A percentile compares a stretch with the other conserved stretches of the same genome.
These are phyloP conservation scores for Fusarium sp. DNA, from an alignment of 2,329 filamentous ascomycete genomes.

Conservation along the genomic window DNA sequence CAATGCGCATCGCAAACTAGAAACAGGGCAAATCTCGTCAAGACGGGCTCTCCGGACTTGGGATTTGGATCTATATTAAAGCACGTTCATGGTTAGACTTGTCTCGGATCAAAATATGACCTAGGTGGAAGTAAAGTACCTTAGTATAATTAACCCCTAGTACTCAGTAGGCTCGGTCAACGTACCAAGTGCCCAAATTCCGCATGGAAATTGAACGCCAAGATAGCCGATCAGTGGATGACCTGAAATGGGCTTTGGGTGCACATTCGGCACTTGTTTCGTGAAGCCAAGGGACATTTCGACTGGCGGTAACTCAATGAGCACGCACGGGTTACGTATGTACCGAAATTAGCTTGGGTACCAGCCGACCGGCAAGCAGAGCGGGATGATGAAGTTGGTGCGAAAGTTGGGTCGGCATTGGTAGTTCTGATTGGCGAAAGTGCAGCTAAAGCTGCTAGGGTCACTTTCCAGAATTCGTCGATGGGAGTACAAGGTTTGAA, in stretches of 20 bases:
- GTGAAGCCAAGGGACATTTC: slow-evolving; percentile 10
- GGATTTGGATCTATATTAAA: slow-evolving; percentile 2
- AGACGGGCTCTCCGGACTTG: slow-evolving; percentile 14
- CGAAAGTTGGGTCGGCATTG: slow-evolving; percentile 12
- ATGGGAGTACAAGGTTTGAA: slow-evolving; percentile 46
- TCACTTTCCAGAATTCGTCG: slow-evolving; percentile 46
- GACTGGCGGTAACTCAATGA: slow-evolving; percentile 13
- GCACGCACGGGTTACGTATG: slow-evolving; percentile 31
- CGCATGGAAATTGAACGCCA: neutral
- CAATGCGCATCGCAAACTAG: neutral
- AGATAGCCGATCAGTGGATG: neutral
- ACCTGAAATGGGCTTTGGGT: slow-evolving; percentile 8
- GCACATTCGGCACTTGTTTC: slow-evolving; percentile 28
- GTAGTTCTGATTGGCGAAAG: slow-evolving; percentile 36
- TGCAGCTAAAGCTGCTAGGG: slow-evolving; percentile 35
- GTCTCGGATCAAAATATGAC: slow-evolving; percentile 38
- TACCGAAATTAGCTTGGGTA: slow-evolving; percentile 40
- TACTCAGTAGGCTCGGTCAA: neutral
- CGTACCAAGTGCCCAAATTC: neutral
- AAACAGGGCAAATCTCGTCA: neutral
- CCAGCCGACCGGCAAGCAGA: slow-evolving; percentile 40
- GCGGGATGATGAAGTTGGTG: slow-evolving; percentile 42
- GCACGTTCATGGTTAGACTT: slow-evolving; percentile 32
- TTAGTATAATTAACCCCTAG: too few relatives aligned
- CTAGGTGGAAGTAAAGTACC: slow-evolving; percentile 3